A percentile compares a stretch with the other conserved stretches of the same genome.
Evolutionary conservation across 345 rosid genomes (phyloP).

Genomic region (Dovyalis caffra): DNA sequence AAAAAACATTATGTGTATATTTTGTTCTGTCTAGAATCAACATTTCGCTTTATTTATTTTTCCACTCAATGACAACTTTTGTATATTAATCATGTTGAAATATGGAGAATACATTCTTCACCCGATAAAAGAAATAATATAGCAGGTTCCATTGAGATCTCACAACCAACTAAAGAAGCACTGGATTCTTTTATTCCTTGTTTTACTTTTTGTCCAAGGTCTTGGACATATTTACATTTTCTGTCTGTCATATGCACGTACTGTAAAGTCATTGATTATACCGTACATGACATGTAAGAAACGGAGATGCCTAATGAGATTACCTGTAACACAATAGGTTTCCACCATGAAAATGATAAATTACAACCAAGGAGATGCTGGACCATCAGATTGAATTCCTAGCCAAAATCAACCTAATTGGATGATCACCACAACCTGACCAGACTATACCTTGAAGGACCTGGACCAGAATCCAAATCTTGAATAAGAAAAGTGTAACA

Average conservation of each 20-base stretch:
- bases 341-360: constrained; percentile 17
- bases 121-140: background rate
- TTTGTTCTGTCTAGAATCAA: constrained; percentile 22
- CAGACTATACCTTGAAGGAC: constrained; percentile 20
- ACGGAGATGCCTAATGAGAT: constrained; percentile 16
- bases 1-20: constrained; percentile 6
- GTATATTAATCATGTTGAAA: background rate
- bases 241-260: background rate
- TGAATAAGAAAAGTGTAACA: constrained; percentile 4
- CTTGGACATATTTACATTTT: background rate
- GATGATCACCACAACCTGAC: constrained; percentile 12
- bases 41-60: background rate
- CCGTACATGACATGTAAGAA: background rate
- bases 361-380: constrained; percentile 26
- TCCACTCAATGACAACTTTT: background rate
- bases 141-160: background rate
- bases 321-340: constrained; percentile 26
- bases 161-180: background rate
- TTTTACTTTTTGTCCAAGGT: constrained; percentile 1
- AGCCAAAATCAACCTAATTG: constrained; percentile 13
- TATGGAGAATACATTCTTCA: background rate
- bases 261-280: background rate
- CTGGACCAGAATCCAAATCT: constrained; percentile 14
- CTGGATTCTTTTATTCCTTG: background rate
- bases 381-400: constrained; percentile 10